Conservation (phyloP, 805 yeast species). For the Maudiozyma barnettii region DNA sequence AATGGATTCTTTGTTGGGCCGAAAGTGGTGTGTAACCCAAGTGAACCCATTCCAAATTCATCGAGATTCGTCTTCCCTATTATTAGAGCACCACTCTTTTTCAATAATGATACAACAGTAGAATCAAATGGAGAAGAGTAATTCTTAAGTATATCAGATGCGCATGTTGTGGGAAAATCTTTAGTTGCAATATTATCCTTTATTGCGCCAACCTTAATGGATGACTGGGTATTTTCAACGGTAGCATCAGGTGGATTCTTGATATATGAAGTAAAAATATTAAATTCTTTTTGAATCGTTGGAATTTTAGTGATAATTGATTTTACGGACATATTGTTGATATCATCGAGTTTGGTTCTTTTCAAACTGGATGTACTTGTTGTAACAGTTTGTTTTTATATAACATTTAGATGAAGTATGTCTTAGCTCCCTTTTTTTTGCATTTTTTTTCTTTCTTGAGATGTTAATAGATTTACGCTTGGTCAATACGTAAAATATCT, state of each 20-base stretch:
- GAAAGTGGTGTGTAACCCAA: conserved; percentile 44
- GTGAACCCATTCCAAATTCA: conserved; percentile 96
- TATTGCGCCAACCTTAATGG: conserved; percentile 37
- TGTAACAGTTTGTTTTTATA: too few relatives aligned
- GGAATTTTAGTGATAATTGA: conserved; percentile 9
- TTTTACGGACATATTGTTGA: conserved; percentile 1
- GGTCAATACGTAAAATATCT: too few relatives aligned
- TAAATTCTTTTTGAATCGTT: conserved; percentile 24
- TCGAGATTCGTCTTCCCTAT: conserved; percentile 88
- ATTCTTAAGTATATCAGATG: conserved; percentile 49
- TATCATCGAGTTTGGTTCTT: background rate
- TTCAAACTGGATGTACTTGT: too few relatives aligned
- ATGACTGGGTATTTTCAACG: conserved; percentile 13
- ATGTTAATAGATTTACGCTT: too few relatives aligned
- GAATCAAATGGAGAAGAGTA: conserved; percentile 77
- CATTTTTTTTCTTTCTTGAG: too few relatives aligned
- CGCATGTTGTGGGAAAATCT: conserved; percentile 66
- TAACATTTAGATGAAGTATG: too few relatives aligned
- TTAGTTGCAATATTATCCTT: conserved; percentile 77
- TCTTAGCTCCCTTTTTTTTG: too few relatives aligned
- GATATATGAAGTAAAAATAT: conserved; percentile 35
- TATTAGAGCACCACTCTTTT: conserved; percentile 40
- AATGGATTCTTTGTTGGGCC: conserved; percentile 52
- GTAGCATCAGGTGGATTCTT: conserved; percentile 16
- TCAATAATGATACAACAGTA: conserved; percentile 53